Percentiles rank a stretch among this genome's conserved stretches.
Conservation (phyloP, 345 rosid genomes). For the Corchorus olitorius region DNA sequence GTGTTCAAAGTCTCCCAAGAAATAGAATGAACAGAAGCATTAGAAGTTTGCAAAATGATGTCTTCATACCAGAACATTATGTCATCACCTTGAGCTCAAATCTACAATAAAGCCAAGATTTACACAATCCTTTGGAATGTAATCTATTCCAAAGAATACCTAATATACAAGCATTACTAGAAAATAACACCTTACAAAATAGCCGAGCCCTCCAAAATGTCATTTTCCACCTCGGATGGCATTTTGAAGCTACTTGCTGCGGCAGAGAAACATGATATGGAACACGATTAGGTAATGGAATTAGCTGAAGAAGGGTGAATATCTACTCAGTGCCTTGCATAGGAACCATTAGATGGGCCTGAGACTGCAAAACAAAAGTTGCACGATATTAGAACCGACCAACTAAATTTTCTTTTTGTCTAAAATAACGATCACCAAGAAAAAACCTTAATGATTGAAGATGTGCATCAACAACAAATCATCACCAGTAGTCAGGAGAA, state of each 20-base stretch:
- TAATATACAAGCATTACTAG: constrained; percentile 3
- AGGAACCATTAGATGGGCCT: constrained; percentile 70
- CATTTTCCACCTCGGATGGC: neutral
- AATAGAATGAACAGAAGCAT: neutral
- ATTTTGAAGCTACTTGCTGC: neutral
- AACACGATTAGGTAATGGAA: neutral
- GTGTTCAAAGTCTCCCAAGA: neutral
- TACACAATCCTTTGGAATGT: neutral
- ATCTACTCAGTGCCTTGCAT: constrained; percentile 61
- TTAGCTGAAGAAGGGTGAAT: neutral
- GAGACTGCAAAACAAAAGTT: constrained; percentile 13
- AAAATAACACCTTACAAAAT: neutral
- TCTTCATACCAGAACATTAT: neutral
- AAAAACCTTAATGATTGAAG: neutral
- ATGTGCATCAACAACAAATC: neutral
- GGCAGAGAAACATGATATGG: neutral
- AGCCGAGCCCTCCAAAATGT: constrained; percentile 3
- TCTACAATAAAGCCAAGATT: constrained; percentile 13
- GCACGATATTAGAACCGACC: neutral
- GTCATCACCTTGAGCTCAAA: neutral
- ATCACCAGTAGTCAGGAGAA: neutral
- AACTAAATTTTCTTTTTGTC: neutral
- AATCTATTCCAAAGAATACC: constrained; percentile 1
- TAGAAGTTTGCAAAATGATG: neutral
- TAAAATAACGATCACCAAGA: neutral